Conservation (phyloP, 2,329 filamentous ascomycete genomes). For the Samsoniella hepiali region DNA sequence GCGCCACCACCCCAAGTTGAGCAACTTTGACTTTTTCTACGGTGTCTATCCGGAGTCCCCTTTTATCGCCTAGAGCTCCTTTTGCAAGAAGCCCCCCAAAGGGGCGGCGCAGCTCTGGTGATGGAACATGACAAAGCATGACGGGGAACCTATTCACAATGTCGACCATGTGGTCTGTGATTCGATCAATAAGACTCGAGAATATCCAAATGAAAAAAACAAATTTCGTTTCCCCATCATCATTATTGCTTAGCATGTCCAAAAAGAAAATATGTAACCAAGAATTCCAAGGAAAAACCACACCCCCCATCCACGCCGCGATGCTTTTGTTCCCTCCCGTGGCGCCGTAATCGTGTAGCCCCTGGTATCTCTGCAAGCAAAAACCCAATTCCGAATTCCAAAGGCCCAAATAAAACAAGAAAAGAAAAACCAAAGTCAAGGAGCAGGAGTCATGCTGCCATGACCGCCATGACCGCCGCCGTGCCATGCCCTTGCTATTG, state of each 20-base stretch:
- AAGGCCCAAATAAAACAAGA: background rate
- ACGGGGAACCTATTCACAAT: no score
- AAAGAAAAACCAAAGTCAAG: background rate
- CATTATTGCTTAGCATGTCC: background rate
- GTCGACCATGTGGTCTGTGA: no score
- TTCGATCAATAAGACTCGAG: no score
- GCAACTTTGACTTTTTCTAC: no score
- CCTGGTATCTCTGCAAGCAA: slow-evolving; percentile 17
- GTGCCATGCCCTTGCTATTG: no score
- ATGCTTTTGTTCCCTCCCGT: slow-evolving; percentile 5
- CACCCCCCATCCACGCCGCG: background rate
- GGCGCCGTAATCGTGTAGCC: slow-evolving; percentile 5
- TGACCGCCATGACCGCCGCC: no score
- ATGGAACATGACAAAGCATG: no score
- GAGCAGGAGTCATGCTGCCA: no score
- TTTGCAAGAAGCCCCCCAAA: no score
- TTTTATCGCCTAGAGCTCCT: no score
- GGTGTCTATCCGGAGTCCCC: no score
- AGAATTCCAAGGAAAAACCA: background rate
- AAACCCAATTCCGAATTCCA: background rate
- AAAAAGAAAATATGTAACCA: background rate
- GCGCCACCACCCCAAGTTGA: background rate
- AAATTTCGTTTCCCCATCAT: background rate
- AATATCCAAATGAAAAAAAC: background rate
- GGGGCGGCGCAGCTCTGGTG: no score